These are phyloP conservation scores for Ogataea minuta DNA, from an alignment of 805 yeast species.

Conservation along the genomic window DNA sequence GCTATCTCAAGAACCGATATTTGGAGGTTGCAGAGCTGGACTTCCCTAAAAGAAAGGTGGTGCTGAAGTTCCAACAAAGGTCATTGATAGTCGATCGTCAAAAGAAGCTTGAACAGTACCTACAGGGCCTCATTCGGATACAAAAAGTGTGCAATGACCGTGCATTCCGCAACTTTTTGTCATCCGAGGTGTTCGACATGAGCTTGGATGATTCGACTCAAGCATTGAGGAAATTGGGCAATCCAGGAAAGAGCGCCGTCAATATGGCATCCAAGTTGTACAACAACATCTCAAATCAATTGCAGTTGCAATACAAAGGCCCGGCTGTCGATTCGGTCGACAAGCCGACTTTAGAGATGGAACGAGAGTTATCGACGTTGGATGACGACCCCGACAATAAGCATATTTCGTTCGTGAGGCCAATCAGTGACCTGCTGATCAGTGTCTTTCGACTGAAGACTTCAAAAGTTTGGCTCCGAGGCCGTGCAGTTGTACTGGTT, in stretches of 20 bases:
- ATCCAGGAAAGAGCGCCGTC: conserved; percentile 19
- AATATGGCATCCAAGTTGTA: conserved; percentile 33
- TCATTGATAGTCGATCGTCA: conserved; percentile 65
- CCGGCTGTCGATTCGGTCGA: conserved; percentile 20
- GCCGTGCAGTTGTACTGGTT: conserved; percentile 76
- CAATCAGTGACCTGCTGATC: conserved; percentile 75
- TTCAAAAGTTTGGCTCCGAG: conserved; percentile 76
- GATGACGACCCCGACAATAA: conserved; percentile 35
- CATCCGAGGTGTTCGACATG: conserved; percentile 59
- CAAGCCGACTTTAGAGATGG: conserved; percentile 40
- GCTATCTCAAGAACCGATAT: conserved; percentile 54
- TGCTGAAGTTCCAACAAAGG: conserved; percentile 68
- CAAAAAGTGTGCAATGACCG: conserved; percentile 73
- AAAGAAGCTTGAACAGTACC: conserved; percentile 57
- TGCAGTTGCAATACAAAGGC: conserved; percentile 12
- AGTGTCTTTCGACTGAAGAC: conserved; percentile 60
- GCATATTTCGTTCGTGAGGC: conserved; percentile 62
- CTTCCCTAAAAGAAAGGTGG: conserved; percentile 61
- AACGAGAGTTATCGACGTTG: conserved; percentile 50
- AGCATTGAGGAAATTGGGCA: conserved; percentile 6
- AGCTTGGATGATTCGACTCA: conserved; percentile 19
- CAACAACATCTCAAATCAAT: conserved; percentile 32
- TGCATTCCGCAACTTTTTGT: conserved; percentile 72
- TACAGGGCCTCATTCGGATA: conserved; percentile 53
- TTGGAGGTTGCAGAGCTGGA: conserved; percentile 47